Base-by-base conservation (phyloP, 805 yeast species). In the Candida ponderosae region DNA sequence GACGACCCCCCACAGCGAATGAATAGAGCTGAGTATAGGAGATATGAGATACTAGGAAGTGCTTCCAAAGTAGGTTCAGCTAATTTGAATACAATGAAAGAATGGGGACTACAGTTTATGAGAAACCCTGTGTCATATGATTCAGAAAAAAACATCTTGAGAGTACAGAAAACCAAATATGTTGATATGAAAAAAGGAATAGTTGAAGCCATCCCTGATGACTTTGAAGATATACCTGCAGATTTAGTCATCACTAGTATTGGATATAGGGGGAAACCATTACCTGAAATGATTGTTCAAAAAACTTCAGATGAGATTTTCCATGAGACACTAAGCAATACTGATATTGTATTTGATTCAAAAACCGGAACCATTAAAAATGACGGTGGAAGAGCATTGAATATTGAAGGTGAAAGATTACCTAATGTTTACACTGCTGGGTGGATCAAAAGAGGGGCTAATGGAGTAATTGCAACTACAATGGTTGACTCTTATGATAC, bases 391-490 rank as follows among this genome's bases (percentile, higher is more conserved):
- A 58, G 72, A 29, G 70, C 71, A 0, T 39, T 65, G 9, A 46
- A 54, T 26, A 40, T 45, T 1, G 36, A 46, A 1, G 51, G 49
- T 16, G 41, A 37, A 31, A 46, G 42, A 28, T 48, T 55, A 21
- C 62, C 53, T 2, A 81, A 86, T 0, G 61, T 86, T 40, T 90
- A 88, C 48, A 79, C 84, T 3, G 66, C 88, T 8, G 98, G 98
- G 0, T 93, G 98, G 98, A 79, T 88, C 33, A 76, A 82, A 39
- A 78, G 74, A 36, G 95, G 95, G 1, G 83, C 95, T 7, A 72
- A 72, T 21, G 98, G 98, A 1, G 94, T 87, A 4, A 93, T 93
- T 45, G 94, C 95, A 15, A 71, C 85, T 13, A 87, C 97, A 0
- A 84, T 90, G 81, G 72, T 81, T 70, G 88, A 83, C 41, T 76